Evolutionary conservation across 2,329 filamentous ascomycete genomes (phyloP), one percentile per base, ranked within the genome.

Genomic region (Aspergillus hiratsukae): DNA sequence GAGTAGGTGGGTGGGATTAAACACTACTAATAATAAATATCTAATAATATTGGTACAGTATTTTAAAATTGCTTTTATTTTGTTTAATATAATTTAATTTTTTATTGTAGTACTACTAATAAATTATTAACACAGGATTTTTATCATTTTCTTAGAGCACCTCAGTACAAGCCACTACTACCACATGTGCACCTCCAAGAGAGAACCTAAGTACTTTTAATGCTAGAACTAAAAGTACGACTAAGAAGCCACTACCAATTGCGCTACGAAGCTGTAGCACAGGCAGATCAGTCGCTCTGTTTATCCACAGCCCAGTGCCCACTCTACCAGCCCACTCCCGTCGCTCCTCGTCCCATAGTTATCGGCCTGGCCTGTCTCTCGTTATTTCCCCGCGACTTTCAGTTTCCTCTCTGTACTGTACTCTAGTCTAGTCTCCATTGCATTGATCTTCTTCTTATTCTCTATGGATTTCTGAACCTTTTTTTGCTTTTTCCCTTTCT

Each of bases 251-350:
- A 65, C 66, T 68, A 67, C 61, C 62, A 59, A 64, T 59, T 59
- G 63, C 64, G 61, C 66, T 66, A 60, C 64, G 60, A 67, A 62
- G 61, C 64, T 64, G 66, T 69, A 66, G 65, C 62, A 71, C 66
- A 61, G 52, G 69, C 64, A 71, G 69, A 72, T 72, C 69, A 69
- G 61, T 68, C 64, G 56, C 60, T 61, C 65, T 72, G 5, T 66
- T 73, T 70, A 71, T 67, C 69, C 69, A 71, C 66, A 60, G 59
- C 59, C 60, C 60, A 64, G n/a, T 23, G 21, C 41, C 41, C 61
- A 63, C 58, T 54, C 58, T 54, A 61, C 58, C 58, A 56, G 59
- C 55, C 60, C 61, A 61, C 23, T 23, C 23, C 23, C 57, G 31
- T 37, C 31, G 31, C 61, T 56, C 61, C 58, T 59, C 56, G 60